phyloP scores from a whole-genome alignment of 2,329 filamentous ascomycete species.

The Nannizziopsis barbatae region DNA sequence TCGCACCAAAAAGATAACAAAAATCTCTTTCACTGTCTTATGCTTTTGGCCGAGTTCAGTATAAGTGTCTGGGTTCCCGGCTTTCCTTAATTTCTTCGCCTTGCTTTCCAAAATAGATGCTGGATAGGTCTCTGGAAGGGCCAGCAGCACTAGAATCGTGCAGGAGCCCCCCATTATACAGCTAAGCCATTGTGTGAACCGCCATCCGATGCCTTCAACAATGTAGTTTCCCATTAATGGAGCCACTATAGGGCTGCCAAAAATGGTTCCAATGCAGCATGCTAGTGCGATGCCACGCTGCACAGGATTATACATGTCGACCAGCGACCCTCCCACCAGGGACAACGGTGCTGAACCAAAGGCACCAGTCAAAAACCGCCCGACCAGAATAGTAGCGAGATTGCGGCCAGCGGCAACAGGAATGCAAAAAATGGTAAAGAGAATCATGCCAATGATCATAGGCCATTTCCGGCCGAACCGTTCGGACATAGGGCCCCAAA shows the following conservation, averaged over 20 bases:
- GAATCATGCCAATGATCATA: constrained; percentile 55
- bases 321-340: constrained; percentile 68
- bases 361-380: constrained; percentile 67
- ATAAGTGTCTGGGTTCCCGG: constrained; percentile 56
- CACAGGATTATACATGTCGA: constrained; percentile 74
- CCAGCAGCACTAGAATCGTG: constrained; percentile 70
- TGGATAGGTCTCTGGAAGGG: constrained; percentile 81
- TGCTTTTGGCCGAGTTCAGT: constrained; percentile 72
- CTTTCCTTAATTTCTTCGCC: constrained; percentile 61
- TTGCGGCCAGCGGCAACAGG: constrained; percentile 68
- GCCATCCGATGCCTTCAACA: constrained; percentile 58
- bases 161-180: constrained; percentile 60
- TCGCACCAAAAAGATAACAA: constrained; percentile 64
- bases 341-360: constrained; percentile 82
- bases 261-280: constrained; percentile 70
- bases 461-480: constrained; percentile 60
- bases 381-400: constrained; percentile 63
- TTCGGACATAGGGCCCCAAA: constrained; percentile 62
- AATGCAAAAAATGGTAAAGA: constrained; percentile 69
- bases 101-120: constrained; percentile 62
- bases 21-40: constrained; percentile 55
- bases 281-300: constrained; percentile 82
- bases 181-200: constrained; percentile 82
- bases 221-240: constrained; percentile 69
- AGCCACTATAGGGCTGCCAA: constrained; percentile 67